A percentile compares a stretch with the other conserved stretches of the same genome.
These are phyloP conservation scores for Pythium insidiosum DNA, from an alignment of 352 stramenopile species.

Conservation along the genomic window DNA sequence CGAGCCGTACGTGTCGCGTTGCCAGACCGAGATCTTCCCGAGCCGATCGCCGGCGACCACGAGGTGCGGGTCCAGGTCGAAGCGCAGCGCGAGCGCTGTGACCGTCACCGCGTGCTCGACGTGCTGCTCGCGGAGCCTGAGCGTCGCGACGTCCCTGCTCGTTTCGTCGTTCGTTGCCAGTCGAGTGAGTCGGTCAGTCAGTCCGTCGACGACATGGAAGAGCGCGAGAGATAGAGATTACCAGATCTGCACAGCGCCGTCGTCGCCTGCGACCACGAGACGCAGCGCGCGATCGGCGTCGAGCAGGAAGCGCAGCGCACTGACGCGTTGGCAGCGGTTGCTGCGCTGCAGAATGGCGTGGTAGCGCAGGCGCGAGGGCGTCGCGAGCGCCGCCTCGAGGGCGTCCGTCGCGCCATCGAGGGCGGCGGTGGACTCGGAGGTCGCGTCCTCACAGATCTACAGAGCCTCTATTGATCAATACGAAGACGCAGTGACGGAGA, in stretches of 20 bases:
- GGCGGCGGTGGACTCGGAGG: too few relatives aligned
- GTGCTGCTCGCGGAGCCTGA: constrained; percentile 50
- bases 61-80: constrained; percentile 24
- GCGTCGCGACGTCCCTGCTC: constrained; percentile 36
- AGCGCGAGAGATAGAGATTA: too few relatives aligned
- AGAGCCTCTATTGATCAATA: too few relatives aligned
- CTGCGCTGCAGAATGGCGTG: constrained; percentile 38
- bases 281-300: constrained; percentile 21
- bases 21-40: constrained; percentile 47
- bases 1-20: constrained; percentile 33
- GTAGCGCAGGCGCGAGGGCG: constrained; percentile 16
- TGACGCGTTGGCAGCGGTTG: constrained; percentile 57
- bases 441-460: too few relatives aligned
- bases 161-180: too few relatives aligned
- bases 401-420: not conserved
- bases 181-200: too few relatives aligned
- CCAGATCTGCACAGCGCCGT: constrained; percentile 71
- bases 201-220: too few relatives aligned
- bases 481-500: too few relatives aligned
- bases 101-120: constrained; percentile 53
- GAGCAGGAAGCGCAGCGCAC: constrained; percentile 36
- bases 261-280: constrained; percentile 53
- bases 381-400: constrained; percentile 11
- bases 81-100: constrained; percentile 28
- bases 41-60: constrained; percentile 57